A percentile compares a stretch with the other conserved stretches of the same genome.
phyloP scores from a whole-genome alignment of 768 basidiomycete genomes.

The Pisolithus marmoratus region DNA sequence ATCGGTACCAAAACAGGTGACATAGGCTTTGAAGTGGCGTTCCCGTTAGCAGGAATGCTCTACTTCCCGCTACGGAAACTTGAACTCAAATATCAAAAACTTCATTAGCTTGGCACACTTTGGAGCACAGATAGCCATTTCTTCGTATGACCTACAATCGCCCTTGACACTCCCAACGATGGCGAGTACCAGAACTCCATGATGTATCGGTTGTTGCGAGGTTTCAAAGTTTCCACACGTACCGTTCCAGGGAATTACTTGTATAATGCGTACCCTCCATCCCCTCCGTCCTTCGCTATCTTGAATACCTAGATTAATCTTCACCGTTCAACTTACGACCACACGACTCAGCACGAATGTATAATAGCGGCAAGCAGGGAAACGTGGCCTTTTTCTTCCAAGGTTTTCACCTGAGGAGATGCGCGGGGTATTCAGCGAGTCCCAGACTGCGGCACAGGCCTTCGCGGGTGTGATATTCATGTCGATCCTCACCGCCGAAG shows the following conservation, averaged over 20 bases:
- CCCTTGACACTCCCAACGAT: not conserved
- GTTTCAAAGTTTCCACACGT: not conserved
- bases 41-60: slow-evolving; percentile 38
- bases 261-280: not conserved
- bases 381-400: no score
- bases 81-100: slow-evolving; percentile 34
- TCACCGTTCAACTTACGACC: not conserved
- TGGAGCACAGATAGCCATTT: not conserved
- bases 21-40: slow-evolving; percentile 63
- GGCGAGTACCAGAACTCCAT: not conserved
- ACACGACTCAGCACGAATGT: not conserved
- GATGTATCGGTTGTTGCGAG: not conserved
- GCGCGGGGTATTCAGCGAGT: no score
- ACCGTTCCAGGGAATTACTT: not conserved
- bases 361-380: not conserved
- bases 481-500: no score
- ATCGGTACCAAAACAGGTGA: slow-evolving; percentile 62
- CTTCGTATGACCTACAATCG: not conserved
- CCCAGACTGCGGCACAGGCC: no score
- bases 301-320: not conserved
- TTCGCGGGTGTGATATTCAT: no score
- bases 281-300: not conserved
- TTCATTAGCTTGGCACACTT: slow-evolving; percentile 8
- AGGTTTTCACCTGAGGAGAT: no score
- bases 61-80: slow-evolving; percentile 53